phyloP scores from a whole-genome alignment of 2,329 filamentous ascomycete genomes.

The Pseudogymnoascus sp. region DNA sequence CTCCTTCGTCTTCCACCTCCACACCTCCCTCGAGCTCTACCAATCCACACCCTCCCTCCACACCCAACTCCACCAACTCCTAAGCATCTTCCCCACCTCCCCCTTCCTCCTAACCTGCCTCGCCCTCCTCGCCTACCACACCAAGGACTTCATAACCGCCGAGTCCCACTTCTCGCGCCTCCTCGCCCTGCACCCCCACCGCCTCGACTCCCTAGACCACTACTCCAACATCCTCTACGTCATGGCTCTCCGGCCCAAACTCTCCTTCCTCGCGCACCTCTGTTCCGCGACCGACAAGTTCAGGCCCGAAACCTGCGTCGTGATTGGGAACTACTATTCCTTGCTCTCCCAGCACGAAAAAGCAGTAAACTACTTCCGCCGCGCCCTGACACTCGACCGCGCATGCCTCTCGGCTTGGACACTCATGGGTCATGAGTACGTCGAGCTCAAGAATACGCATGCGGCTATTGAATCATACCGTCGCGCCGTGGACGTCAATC shows the following conservation, averaged over 20 bases:
- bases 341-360: constrained; percentile 93
- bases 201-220: constrained; percentile 85
- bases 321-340: constrained; percentile 96
- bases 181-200: constrained; percentile 63
- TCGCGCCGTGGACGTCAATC: constrained; percentile 89
- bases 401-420: constrained; percentile 95
- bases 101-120: constrained; percentile 87
- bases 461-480: constrained; percentile 96
- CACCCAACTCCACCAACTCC: constrained; percentile 65
- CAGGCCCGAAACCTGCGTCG: constrained; percentile 90
- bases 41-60: constrained; percentile 72
- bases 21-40: constrained; percentile 86
- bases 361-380: constrained; percentile 93
- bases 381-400: constrained; percentile 82
- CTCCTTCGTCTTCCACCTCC: constrained; percentile 87
- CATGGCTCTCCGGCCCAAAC: constrained; percentile 75
- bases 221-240: constrained; percentile 98
- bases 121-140: constrained; percentile 82
- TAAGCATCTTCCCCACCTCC: constrained; percentile 77
- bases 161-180: constrained; percentile 68
- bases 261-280: constrained; percentile 86
- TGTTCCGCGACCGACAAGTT: constrained; percentile 92
- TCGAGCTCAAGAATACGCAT: constrained; percentile 97
- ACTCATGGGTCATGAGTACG: constrained; percentile 96
- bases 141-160: constrained; percentile 66